phyloP scores from a whole-genome alignment of 495 filamentous ascomycete species.

The Daldinia caldariorum region DNA sequence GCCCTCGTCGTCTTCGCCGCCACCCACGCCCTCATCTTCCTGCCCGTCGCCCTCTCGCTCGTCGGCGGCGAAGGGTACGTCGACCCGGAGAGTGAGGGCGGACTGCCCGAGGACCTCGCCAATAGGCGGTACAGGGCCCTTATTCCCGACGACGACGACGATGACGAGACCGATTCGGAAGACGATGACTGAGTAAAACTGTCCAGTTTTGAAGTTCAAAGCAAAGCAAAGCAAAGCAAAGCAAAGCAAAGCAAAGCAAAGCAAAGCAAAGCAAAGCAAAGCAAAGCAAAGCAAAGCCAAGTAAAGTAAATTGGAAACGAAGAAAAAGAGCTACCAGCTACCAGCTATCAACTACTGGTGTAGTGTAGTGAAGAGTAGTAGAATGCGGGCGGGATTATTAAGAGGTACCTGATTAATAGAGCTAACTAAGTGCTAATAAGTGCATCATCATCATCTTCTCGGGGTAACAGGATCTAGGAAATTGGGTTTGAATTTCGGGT shows the following conservation, averaged over 20 bases:
- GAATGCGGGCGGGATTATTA: no score
- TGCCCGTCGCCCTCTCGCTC: conserved; percentile 89
- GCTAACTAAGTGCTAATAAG: not conserved
- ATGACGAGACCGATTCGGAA: conserved; percentile 53
- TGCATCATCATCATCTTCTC: not conserved
- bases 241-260: no score
- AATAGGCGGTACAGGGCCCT: conserved; percentile 57
- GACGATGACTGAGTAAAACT: conserved; percentile 46
- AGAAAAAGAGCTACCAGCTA: not conserved
- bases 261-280: no score
- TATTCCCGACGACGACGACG: no score
- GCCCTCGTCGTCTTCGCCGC: conserved; percentile 91
- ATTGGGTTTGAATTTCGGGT: conserved; percentile 19
- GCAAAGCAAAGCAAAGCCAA: no score
- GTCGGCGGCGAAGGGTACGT: conserved; percentile 88
- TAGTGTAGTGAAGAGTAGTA: no score
- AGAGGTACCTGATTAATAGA: conserved; percentile 10
- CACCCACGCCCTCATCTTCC: conserved; percentile 85
- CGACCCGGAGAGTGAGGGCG: conserved; percentile 83
- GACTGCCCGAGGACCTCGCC: conserved; percentile 83
- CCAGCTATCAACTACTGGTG: no score
- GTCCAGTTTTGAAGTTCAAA: no score
- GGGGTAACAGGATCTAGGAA: conserved; percentile 8
- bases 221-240: no score
- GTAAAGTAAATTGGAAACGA: not conserved